Evolutionary conservation across 2,329 filamentous ascomycete species (phyloP), one percentile per base, ranked within the genome.

Genomic region (Calonectria hongkongensis): DNA sequence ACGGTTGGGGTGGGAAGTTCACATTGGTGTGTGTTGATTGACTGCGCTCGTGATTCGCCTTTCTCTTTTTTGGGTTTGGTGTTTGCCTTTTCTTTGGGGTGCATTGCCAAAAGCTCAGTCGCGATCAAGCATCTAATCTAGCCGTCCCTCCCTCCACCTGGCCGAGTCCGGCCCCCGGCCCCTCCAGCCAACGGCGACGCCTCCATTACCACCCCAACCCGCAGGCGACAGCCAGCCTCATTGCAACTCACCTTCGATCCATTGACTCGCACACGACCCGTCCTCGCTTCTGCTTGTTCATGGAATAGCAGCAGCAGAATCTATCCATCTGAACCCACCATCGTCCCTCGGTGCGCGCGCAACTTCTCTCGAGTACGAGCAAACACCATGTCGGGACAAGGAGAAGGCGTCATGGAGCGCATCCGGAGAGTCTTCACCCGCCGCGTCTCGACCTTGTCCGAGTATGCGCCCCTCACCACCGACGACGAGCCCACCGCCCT

Each of bases 391-490:
- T 51, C 54, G 54, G 54, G 21, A 25, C 48, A n/a, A 64, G 27
- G 74, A 30, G 43, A 25, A 66, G 28, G 51, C 56, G 45, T 25
- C 66, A 82, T 83, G 82, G 78, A 82, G 43, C 78, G 79, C 30
- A 73, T 81, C 50, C 76, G 81, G 68, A 76, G 71, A 68, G 76
- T 75, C 36, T 66, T 82, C 27, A 71, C 69, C 28, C 79, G 76
- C 62, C 76, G 71, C 54, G 64, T 72, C 33, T 78, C 76, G 4
- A 72, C 78, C 43, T 70, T 70, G 18, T 78, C 80, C 56, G 82
- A 83, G 63, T 85, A 85, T 70, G 79, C 82, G 69, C 82, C 83
- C 39, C 77, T 85, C 65, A 79, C 75, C 15, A 75, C 72, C 51
- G 70, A 68, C 48, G 82, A 82, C 7, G 81, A 83, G 13, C 75